Evolutionary conservation across 2,329 filamentous ascomycete species (phyloP), one percentile per base, ranked within the genome.

Genomic region (Immersiporthe knoxdaviesiana): DNA sequence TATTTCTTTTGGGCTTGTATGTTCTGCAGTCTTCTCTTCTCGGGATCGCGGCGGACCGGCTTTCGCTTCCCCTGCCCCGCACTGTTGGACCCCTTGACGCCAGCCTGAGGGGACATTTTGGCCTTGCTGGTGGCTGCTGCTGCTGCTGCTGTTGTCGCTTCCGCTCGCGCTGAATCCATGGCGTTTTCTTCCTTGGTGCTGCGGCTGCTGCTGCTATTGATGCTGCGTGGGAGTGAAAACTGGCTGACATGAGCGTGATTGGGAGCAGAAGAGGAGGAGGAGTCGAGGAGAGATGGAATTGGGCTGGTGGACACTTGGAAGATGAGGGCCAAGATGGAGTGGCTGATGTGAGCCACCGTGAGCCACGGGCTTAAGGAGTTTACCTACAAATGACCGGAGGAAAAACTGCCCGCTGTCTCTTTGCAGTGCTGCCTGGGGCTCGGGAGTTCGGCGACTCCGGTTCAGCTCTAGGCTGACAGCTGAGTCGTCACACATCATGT

Each of bases 11-110:
- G 74, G 10, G 74, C 74, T 56, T 72, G 71, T 16, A 74, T 66
- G 21, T 75, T 75, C 67, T 75, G 74, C 50, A 70, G 72, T 8
- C 74, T 69, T 65, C 74, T 69, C 68, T 73, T 75, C 70, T 75
- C 74, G 21, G 73, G 73, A 35, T 74, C 72, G 1, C 73, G 70
- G 27, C 73, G 71, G 24, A 70, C 67, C 1, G 65, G 65, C 21
- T 58, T 74, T 61, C 68, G 68, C 68, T 70, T 72, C 21, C 61
- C 63, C 14, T 66, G 44, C 44, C 18, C 39, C 44, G 30, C 37
- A 8, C 1, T 50, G 16, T 52, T 58, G n/a, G 24, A 66, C 14
- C 5, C 41, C 12, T 24, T 30, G n/a, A 14, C 24, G 14, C 27
- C 52, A 24, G 12, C 24, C 24, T 56, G 52, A 16, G 52, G 24